Base-by-base conservation (phyloP, 2,329 filamentous ascomycete genomes). In the Sporothrix protearum region DNA sequence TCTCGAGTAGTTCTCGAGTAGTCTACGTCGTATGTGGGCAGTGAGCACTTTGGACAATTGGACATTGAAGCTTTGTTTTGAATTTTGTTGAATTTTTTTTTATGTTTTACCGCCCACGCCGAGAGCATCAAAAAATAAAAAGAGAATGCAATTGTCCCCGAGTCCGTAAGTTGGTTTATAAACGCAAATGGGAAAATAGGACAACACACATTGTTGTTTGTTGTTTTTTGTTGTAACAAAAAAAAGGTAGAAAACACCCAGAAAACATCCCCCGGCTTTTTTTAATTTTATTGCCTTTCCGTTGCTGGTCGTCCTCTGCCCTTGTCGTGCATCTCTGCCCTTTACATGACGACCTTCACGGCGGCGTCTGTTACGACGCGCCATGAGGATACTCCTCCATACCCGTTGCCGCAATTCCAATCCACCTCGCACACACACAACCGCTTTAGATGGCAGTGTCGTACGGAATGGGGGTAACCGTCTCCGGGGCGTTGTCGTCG, bases 371-470 rank as follows among this genome's bases (percentile, higher is more conserved):
- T n/a, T n/a, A n/a, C n/a, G n/a, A n/a, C n/a, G n/a, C n/a, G n/a
- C n/a, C n/a, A n/a, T n/a, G n/a, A 28, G 3, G 33, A 16, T n/a
- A 22, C 6, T 22, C 69, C 47, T 14, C 49, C 12, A 25, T 59
- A 28, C 66, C 16, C 49, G 53, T 3, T 25, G 19, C 22, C 22
- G 47, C 2, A 10, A 14, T 16, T 5, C 36, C n/a, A n/a, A 36
- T 33, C 30, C n/a, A 14, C 49, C 7, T 9, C 68, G 7, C 16
- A 19, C 39, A 10, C 39, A 12, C 42, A 8, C n/a, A n/a, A n/a
- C 16, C 22, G 42, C n/a, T 25, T 74, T 96, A 99, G 85, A 99
- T 98, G 82, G 93, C 95, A 80, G 96, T 99, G 89, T 98, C 96
- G 90, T 98, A 99, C 80, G 96, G 85, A 79, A 98, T 72, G 7